Conservation (phyloP, 805 yeast genomes). For the Lachancea waltii region DNA sequence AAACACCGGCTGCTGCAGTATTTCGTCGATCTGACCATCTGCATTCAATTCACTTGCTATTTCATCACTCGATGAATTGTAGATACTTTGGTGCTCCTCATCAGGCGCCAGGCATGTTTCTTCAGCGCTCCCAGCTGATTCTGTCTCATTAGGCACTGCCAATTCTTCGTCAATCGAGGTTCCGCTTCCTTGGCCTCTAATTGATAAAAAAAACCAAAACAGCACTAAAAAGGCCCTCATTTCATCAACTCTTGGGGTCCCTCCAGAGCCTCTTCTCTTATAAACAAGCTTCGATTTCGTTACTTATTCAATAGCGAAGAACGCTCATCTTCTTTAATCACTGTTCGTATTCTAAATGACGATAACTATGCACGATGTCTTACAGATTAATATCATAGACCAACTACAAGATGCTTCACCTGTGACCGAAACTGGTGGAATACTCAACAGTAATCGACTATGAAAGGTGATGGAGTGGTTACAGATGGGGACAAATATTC, state of each 20-base stretch:
- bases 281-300: too few relatives aligned
- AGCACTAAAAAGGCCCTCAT: conserved; percentile 3
- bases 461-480: conserved; percentile 2
- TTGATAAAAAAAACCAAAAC: neutral
- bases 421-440: too few relatives aligned
- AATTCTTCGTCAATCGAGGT: conserved; percentile 7
- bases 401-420: too few relatives aligned
- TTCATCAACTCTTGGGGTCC: conserved; percentile 2
- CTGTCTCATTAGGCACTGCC: conserved; percentile 4
- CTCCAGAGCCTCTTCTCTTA: too few relatives aligned
- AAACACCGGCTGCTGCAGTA: neutral
- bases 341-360: too few relatives aligned
- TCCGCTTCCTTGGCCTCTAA: neutral
- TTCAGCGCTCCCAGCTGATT: conserved; percentile 6
- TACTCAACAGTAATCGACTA: neutral
- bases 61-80: neutral
- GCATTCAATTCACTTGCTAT: neutral
- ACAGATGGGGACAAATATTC: neutral
- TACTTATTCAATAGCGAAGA: too few relatives aligned
- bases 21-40: neutral
- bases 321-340: too few relatives aligned
- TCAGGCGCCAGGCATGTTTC: neutral
- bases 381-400: too few relatives aligned
- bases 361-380: too few relatives aligned
- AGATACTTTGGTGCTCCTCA: neutral